A percentile compares a stretch with the other conserved stretches of the same genome.
phyloP scores from a whole-genome alignment of 495 filamentous ascomycete genomes.

The Penicillium desertorum region DNA sequence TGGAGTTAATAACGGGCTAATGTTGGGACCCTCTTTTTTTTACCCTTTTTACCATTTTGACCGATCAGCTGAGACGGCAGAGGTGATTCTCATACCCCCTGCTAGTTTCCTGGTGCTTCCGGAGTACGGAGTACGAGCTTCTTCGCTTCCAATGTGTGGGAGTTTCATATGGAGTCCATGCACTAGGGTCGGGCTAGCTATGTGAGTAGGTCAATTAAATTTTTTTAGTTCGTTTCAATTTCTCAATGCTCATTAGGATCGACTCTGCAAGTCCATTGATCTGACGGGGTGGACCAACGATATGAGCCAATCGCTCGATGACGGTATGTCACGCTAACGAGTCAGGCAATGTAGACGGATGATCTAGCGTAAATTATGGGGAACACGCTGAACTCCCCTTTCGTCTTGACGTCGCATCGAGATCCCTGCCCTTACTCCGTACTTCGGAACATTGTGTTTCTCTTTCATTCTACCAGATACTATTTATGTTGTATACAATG shows the following conservation, averaged over 20 bases:
- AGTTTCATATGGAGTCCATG: background rate
- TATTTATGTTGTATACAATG: background rate
- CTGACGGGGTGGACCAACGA: conserved; percentile 2
- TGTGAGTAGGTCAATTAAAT: background rate
- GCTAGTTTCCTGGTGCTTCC: conserved; percentile 24
- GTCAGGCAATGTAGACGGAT: conserved; percentile 4
- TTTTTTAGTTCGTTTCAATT: background rate
- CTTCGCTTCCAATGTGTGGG: background rate
- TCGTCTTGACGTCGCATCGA: background rate
- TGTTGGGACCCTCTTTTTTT: conserved; percentile 3
- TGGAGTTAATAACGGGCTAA: conserved; percentile 8
- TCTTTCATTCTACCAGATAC: background rate
- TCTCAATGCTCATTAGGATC: background rate
- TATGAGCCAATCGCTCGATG: conserved; percentile 4
- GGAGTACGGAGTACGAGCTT: conserved; percentile 5
- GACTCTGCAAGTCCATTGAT: conserved; percentile 10
- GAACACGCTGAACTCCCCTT: background rate
- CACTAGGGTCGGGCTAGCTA: background rate
- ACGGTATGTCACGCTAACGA: conserved; percentile 3
- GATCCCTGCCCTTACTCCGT: background rate
- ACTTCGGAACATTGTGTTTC: background rate
- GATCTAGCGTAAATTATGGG: conserved; percentile 8
- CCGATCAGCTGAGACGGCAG: conserved; percentile 25
- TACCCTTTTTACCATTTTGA: conserved; percentile 9
- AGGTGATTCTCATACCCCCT: conserved; percentile 25